These are phyloP conservation scores for Fusarium buharicum DNA, from an alignment of 2,329 filamentous ascomycete species.

Conservation along the genomic window DNA sequence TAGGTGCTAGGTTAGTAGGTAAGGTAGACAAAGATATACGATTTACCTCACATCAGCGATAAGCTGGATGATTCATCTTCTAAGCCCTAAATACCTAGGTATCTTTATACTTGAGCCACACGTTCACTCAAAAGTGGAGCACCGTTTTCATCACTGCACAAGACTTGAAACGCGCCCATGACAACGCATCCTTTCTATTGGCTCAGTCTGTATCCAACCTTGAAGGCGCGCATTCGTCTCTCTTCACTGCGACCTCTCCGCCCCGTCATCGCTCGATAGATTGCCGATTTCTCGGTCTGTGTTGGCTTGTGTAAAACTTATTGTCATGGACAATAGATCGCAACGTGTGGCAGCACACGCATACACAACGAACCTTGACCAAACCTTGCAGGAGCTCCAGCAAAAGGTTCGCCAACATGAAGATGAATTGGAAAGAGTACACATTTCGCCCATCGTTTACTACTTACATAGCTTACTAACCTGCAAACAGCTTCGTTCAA, in stretches of 20 bases:
- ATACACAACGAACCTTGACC: slow-evolving; percentile 66
- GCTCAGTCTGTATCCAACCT: neutral
- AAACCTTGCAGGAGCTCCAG: slow-evolving; percentile 75
- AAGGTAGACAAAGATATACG: neutral
- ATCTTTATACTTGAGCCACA: no score
- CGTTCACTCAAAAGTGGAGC: neutral
- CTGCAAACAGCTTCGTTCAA: slow-evolving; percentile 44
- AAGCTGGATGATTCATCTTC: no score
- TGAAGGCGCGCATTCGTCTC: neutral
- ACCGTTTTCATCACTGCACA: neutral
- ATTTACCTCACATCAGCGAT: neutral
- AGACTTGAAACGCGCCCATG: slow-evolving; percentile 5
- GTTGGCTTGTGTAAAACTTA: neutral
- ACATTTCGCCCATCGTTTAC: slow-evolving; percentile 1
- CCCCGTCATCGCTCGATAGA: neutral
- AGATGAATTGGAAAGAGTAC: slow-evolving; percentile 59
- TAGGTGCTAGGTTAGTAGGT: no score
- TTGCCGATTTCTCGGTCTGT: neutral
- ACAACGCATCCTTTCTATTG: neutral
- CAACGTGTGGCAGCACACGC: slow-evolving; percentile 43
- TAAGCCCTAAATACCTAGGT: no score
- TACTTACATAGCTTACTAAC: slow-evolving; percentile 3
- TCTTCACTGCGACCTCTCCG: neutral
- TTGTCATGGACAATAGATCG: slow-evolving; percentile 42
- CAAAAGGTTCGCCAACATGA: slow-evolving; percentile 65